Conservation (phyloP, 2,329 filamentous ascomycete genomes). For the Hypoxylon sp. region DNA sequence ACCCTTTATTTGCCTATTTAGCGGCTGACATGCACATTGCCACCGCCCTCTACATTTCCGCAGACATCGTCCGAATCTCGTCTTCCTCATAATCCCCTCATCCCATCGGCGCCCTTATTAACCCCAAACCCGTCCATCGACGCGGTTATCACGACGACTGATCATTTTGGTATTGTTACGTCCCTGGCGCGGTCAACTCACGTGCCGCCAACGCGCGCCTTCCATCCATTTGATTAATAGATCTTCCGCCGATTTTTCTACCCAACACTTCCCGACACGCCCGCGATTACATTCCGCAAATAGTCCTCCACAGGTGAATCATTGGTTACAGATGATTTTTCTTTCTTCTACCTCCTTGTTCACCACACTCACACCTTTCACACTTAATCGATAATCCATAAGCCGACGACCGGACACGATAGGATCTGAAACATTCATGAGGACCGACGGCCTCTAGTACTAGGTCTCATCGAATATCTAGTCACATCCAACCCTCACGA, state of each 20-base stretch:
- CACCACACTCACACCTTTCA: not conserved
- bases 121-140: not conserved
- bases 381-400: constrained; percentile 18
- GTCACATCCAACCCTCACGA: not conserved
- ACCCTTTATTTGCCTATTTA: not conserved
- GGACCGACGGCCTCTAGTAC: constrained; percentile 2
- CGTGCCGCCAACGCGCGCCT: not conserved
- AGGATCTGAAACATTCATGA: constrained; percentile 1
- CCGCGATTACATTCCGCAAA: not conserved
- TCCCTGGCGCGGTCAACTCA: not conserved
- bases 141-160: not conserved
- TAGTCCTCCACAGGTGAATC: constrained; percentile 3
- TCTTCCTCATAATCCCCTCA: constrained; percentile 3
- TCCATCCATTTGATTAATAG: constrained; percentile 4
- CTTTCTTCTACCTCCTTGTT: not conserved
- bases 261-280: constrained; percentile 6
- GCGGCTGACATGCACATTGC: not conserved
- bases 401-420: not conserved
- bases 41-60: constrained; percentile 3
- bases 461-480: not conserved
- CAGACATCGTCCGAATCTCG: constrained; percentile 20
- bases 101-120: not conserved
- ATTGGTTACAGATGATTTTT: constrained; percentile 31
- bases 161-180: not conserved
- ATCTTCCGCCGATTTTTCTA: not conserved